These are phyloP conservation scores for Alloteropsis semialata DNA, from an alignment of 176 grass and related monocot genomes.

Conservation along the genomic window DNA sequence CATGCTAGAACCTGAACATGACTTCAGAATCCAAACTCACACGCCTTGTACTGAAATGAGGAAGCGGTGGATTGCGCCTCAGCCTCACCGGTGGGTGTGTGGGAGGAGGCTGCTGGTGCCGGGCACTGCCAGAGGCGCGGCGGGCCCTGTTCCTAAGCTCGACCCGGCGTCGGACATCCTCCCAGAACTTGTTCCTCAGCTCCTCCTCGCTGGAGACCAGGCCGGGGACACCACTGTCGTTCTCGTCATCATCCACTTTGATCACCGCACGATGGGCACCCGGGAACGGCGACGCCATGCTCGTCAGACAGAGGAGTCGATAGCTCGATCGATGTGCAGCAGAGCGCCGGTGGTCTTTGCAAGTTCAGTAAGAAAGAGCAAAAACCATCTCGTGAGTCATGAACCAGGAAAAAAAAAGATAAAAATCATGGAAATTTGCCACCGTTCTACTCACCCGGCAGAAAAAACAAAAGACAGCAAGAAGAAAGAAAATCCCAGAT, in stretches of 20 bases:
- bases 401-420: neutral
- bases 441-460: neutral
- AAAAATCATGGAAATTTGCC: neutral
- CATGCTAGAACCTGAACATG: neutral
- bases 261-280: neutral
- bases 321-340: neutral
- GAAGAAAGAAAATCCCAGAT: too few species aligned
- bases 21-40: neutral
- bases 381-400: neutral
- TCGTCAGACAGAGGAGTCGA: neutral
- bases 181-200: neutral
- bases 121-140: neutral
- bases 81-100: neutral
- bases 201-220: neutral
- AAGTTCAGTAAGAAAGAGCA: neutral
- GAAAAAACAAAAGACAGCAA: neutral
- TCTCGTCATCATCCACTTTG: constrained; percentile 9
- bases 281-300: neutral
- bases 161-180: neutral
- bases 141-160: neutral
- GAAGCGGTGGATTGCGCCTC: neutral
- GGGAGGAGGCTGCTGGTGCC: neutral
- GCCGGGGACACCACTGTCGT: neutral
- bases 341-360: neutral
- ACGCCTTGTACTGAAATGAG: neutral